A percentile compares a stretch with the other conserved stretches of the same genome.
Conservation (phyloP, 495 filamentous ascomycete species). For the Sabuloglossum arenarium region DNA sequence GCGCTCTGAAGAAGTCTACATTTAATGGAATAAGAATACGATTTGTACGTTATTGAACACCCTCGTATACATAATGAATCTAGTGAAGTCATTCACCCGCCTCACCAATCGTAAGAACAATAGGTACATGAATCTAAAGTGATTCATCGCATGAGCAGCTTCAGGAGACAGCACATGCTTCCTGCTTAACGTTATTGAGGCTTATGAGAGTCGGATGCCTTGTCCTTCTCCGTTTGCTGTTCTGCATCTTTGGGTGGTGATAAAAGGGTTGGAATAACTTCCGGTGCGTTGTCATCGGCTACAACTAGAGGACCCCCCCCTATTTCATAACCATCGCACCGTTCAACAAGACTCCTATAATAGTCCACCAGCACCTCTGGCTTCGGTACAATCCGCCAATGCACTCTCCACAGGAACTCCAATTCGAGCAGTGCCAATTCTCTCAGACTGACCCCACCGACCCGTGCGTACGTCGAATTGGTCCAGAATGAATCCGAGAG, state of each 20-base stretch:
- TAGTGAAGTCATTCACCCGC: neutral
- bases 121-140: neutral
- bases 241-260: neutral
- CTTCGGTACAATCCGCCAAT: constrained; percentile 92
- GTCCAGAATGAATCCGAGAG: constrained; percentile 96
- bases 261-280: neutral
- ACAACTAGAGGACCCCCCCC: constrained; percentile 13
- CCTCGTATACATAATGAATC: neutral
- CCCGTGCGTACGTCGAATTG: constrained; percentile 82
- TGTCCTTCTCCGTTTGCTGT: neutral
- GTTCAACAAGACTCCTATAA: constrained; percentile 65
- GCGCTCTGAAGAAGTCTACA: neutral
- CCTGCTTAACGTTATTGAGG: neutral
- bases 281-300: neutral
- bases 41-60: neutral
- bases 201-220: neutral
- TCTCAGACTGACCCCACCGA: constrained; percentile 72
- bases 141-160: neutral
- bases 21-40: neutral
- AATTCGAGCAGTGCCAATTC: constrained; percentile 87
- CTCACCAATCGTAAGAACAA: neutral
- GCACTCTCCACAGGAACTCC: constrained; percentile 75
- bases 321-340: constrained; percentile 38
- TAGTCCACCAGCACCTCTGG: constrained; percentile 86
- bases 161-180: neutral